These are phyloP conservation scores for Populus simonii DNA, from an alignment of 345 rosid species.

Conservation along the genomic window DNA sequence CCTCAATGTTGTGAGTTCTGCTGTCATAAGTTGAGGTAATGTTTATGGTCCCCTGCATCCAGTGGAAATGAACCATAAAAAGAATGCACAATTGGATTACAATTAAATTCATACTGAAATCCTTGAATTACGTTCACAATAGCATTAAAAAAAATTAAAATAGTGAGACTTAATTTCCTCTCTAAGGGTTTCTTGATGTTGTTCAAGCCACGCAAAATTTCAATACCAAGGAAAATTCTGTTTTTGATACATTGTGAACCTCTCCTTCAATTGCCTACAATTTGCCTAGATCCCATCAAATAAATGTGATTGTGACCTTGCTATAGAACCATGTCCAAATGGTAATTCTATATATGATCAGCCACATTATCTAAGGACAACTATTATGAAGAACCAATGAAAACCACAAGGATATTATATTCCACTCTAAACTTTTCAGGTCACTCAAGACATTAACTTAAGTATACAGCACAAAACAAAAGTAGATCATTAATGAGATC, in stretches of 20 bases:
- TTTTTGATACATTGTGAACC: background rate
- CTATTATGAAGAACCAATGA: background rate
- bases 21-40: conserved; percentile 78
- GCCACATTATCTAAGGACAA: background rate
- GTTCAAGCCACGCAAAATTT: background rate
- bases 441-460: background rate
- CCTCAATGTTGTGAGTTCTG: conserved; percentile 63
- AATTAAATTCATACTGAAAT: background rate
- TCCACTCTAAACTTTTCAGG: background rate
- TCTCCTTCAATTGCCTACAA: background rate
- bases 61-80: conserved; percentile 9
- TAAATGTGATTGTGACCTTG: background rate
- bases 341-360: background rate
- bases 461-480: background rate
- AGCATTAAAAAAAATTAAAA: background rate
- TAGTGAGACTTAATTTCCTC: background rate
- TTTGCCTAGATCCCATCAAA: background rate
- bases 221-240: background rate
- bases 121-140: background rate
- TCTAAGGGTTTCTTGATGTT: background rate
- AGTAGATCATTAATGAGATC: background rate
- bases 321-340: background rate
- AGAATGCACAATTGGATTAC: background rate
- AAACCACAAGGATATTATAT: background rate
- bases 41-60: conserved; percentile 64